Percentiles rank a stretch among this genome's conserved stretches.
These are phyloP conservation scores for Guadua angustifolia DNA, from an alignment of 176 grass and related monocot species.

Conservation along the genomic window DNA sequence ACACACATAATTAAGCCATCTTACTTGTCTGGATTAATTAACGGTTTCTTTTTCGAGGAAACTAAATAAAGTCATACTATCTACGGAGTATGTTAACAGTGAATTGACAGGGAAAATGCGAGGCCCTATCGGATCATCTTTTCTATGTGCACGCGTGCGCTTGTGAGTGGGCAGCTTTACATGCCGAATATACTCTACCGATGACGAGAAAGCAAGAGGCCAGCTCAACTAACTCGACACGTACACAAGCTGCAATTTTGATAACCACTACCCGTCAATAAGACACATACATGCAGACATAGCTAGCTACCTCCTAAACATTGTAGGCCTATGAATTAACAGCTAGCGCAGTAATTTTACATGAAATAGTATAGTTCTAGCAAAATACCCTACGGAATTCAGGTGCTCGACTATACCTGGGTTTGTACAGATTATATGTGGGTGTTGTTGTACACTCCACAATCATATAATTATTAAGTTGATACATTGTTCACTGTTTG, in stretches of 20 bases:
- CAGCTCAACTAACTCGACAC: no score
- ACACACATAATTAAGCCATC: neutral
- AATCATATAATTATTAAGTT: neutral
- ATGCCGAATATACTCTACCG: neutral
- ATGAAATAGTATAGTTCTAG: no score
- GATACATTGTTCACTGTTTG: neutral
- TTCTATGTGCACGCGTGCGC: slow-evolving; percentile 18
- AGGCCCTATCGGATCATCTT: slow-evolving; percentile 10
- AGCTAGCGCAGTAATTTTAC: no score
- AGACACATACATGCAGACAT: no score
- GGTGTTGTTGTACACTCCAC: no score
- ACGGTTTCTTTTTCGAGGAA: neutral
- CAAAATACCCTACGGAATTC: no score
- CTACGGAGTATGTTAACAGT: neutral
- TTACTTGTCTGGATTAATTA: slow-evolving; percentile 9
- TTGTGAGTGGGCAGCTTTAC: slow-evolving; percentile 24
- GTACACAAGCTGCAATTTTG: no score
- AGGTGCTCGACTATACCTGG: no score
- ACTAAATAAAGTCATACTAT: neutral
- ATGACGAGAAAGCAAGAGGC: neutral
- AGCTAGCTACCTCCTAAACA: no score
- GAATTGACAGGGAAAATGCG: slow-evolving; percentile 12
- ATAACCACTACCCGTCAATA: no score
- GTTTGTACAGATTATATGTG: no score
- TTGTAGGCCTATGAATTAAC: no score